Conservation (phyloP, 2,329 filamentous ascomycete species). For the Ceratocystis papillata region DNA sequence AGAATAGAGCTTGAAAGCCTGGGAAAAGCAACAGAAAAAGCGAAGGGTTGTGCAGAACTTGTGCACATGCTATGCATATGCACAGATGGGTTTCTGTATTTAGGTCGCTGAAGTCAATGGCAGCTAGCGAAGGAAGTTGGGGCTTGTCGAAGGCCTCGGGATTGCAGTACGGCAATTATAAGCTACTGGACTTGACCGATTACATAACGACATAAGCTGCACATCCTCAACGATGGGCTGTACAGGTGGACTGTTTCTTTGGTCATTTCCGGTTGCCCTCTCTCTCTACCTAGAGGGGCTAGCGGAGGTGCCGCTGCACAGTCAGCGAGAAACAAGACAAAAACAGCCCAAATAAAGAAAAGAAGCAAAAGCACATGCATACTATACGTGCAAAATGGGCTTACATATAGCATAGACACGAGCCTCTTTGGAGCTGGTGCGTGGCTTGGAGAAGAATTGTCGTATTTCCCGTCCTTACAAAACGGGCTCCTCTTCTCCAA, state of each 20-base stretch:
- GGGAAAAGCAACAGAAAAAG: background rate
- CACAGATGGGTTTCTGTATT: too few species aligned
- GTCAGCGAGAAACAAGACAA: background rate
- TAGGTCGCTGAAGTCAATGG: too few species aligned
- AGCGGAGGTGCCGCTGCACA: slow-evolving; percentile 11
- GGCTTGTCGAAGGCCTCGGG: background rate
- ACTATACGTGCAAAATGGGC: background rate
- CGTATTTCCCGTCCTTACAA: background rate
- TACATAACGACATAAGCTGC: background rate
- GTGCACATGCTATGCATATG: too few species aligned
- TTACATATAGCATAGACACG: background rate
- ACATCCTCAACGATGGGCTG: too few species aligned
- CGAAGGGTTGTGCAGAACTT: background rate
- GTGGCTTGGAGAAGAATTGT: background rate
- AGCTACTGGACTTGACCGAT: too few species aligned
- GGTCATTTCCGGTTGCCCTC: background rate
- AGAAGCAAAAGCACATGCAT: background rate
- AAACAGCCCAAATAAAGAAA: background rate
- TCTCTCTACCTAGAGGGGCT: background rate
- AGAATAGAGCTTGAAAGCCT: background rate
- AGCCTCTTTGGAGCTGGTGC: slow-evolving; percentile 6
- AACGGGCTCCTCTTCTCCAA: too few species aligned
- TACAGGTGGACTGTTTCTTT: background rate
- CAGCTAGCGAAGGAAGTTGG: too few species aligned
- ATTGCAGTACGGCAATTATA: too few species aligned